phyloP scores from a whole-genome alignment of 2,329 filamentous ascomycete genomes.

The Apiospora hydei region DNA sequence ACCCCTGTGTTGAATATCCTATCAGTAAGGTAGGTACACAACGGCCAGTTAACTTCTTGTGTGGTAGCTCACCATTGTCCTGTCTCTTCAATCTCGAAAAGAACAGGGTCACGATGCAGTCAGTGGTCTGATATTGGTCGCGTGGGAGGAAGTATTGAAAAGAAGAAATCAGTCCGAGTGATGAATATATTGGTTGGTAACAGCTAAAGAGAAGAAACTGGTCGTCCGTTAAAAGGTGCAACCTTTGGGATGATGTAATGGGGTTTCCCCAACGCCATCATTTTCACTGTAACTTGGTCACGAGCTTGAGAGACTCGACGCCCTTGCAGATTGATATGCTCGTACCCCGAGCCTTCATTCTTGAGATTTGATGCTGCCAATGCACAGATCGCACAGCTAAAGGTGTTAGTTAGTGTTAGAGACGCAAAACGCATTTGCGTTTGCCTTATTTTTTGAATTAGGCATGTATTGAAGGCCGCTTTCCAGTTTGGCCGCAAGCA shows the following conservation, averaged over 20 bases:
- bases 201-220: not conserved
- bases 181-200: slow-evolving; percentile 1
- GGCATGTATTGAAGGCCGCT: not conserved
- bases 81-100: not conserved
- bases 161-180: not conserved
- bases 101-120: not conserved
- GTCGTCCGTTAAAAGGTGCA: not conserved
- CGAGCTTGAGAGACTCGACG: not conserved
- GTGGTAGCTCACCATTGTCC: slow-evolving; percentile 11
- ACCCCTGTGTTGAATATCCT: slow-evolving; percentile 42
- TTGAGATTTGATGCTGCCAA: not conserved
- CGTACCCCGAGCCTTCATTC: not conserved
- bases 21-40: not conserved
- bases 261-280: not conserved
- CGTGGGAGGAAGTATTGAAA: no score
- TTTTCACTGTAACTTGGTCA: not conserved
- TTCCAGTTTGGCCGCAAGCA: not conserved
- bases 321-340: not conserved
- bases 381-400: not conserved
- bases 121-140: not conserved
- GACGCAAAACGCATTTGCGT: not conserved
- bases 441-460: not conserved
- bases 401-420: not conserved
- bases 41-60: not conserved
- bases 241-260: slow-evolving; percentile 8